These are phyloP conservation scores for Magnaporthiopsis poae DNA, from an alignment of 2,329 filamentous ascomycete genomes.

Conservation along the genomic window DNA sequence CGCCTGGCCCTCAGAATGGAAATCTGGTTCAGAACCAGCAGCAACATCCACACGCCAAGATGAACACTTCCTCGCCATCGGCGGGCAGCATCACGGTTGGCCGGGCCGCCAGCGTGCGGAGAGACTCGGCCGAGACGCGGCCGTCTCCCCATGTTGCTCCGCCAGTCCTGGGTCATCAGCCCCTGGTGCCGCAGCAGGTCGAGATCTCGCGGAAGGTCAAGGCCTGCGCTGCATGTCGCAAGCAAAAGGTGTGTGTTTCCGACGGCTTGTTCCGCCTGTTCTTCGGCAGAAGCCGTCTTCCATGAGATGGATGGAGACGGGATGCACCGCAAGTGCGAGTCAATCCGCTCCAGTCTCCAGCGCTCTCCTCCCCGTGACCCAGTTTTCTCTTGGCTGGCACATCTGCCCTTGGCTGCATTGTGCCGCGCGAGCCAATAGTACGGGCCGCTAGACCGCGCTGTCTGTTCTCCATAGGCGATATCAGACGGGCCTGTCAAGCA, in stretches of 20 bases:
- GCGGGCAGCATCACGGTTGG: constrained; percentile 1
- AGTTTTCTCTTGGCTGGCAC: not conserved
- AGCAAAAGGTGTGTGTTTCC: constrained; percentile 25
- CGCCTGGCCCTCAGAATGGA: not conserved
- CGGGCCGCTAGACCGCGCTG: not conserved
- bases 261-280: not conserved
- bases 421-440: not conserved
- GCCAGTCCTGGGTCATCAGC: not conserved
- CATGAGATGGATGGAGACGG: not conserved
- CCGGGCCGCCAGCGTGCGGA: not conserved
- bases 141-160: not conserved
- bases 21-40: not conserved
- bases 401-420: not conserved
- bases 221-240: constrained; percentile 30
- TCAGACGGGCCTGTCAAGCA: no score
- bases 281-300: not conserved
- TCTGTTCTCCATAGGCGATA: not conserved
- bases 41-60: not conserved
- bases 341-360: not conserved
- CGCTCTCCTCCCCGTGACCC: not conserved
- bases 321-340: not conserved
- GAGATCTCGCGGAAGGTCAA: constrained; percentile 30
- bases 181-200: constrained; percentile 3
- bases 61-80: not conserved
- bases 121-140: constrained; percentile 2